phyloP scores from a whole-genome alignment of 2,329 filamentous ascomycete species.

The Penicillium sp. region DNA sequence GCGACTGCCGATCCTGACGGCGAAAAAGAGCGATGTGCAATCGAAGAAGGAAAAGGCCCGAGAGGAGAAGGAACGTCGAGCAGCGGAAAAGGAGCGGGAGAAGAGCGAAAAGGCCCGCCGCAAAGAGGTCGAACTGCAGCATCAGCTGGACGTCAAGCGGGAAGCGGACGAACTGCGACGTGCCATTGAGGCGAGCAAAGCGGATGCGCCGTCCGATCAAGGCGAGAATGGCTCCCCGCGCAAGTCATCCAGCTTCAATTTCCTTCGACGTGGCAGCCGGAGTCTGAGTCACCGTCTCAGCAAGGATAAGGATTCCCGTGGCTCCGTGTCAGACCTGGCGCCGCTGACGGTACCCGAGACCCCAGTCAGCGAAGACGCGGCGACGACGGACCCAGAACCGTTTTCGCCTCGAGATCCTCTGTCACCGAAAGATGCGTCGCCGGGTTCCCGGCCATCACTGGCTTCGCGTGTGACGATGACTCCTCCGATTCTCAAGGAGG shows the following conservation, averaged over 20 bases:
- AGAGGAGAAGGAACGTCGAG: conserved; percentile 55
- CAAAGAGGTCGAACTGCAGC: conserved; percentile 51
- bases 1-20: conserved; percentile 34
- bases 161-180: conserved; percentile 57
- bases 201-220: conserved; percentile 50
- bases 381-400: conserved; percentile 7
- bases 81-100: conserved; percentile 43
- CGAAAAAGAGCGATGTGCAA: conserved; percentile 58
- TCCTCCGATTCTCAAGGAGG: conserved; percentile 3
- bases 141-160: conserved; percentile 42
- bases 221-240: conserved; percentile 35
- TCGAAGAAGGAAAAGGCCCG: conserved; percentile 61
- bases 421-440: conserved; percentile 8
- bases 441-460: conserved; percentile 14
- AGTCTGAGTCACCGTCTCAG: conserved; percentile 68
- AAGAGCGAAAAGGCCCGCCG: conserved; percentile 52
- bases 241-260: conserved; percentile 48
- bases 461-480: conserved; percentile 11
- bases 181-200: conserved; percentile 62
- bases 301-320: conserved; percentile 34
- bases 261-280: conserved; percentile 67
- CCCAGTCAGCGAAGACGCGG: conserved; percentile 4
- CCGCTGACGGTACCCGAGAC: conserved; percentile 17
- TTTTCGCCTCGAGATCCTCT: not conserved
- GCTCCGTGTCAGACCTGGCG: conserved; percentile 24